phyloP scores from a whole-genome alignment of 257 asterid species.

The Solanum sitiens region DNA sequence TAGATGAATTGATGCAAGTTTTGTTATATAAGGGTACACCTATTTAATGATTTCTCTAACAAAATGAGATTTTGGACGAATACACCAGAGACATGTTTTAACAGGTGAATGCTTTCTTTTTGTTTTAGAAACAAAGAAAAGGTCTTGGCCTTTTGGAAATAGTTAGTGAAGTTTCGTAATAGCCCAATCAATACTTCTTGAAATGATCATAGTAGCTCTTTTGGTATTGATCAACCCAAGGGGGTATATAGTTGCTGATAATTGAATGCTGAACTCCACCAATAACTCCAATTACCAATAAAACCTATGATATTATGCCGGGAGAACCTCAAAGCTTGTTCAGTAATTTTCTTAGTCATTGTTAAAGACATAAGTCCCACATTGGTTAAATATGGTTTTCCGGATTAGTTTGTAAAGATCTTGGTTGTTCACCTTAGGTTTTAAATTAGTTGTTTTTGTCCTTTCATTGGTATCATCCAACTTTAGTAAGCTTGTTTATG shows the following conservation, averaged over 20 bases:
- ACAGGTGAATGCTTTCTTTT: not conserved
- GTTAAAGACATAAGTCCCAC: not conserved
- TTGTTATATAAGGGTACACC: not conserved
- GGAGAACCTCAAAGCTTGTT: not conserved
- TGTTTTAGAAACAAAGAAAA: not conserved
- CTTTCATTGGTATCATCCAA: not conserved
- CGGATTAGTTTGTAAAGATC: not conserved
- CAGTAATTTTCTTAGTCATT: not conserved
- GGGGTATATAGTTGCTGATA: not conserved
- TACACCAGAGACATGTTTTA: not conserved
- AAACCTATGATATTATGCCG: not conserved
- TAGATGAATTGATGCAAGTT: not conserved
- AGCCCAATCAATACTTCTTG: not conserved
- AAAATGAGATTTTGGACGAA: not conserved
- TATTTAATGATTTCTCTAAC: not conserved
- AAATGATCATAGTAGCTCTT: not conserved
- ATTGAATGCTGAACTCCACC: not conserved
- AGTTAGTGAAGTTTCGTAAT: not conserved
- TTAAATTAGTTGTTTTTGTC: not conserved
- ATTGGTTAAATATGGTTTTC: not conserved
- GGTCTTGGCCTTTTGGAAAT: not conserved
- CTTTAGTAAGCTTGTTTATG: not conserved
- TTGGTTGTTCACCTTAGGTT: not conserved
- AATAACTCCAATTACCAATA: not conserved
- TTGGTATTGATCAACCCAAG: not conserved